Conservation (phyloP, 179 eudicot species). For the Sideroxylon spinosum region DNA sequence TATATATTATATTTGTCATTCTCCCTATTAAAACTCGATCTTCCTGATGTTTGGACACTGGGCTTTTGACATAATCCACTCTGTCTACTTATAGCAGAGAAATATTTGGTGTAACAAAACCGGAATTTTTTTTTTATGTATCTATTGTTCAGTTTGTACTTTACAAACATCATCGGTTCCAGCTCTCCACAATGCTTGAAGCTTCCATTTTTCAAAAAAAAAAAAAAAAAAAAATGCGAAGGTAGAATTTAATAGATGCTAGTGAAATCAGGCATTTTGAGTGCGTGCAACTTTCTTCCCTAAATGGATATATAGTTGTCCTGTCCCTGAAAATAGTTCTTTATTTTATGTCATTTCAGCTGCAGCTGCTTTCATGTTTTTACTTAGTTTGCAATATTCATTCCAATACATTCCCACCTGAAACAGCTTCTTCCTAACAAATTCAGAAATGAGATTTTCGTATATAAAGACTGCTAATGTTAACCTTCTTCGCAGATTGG, state of each 20-base stretch:
- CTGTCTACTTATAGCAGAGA: not conserved
- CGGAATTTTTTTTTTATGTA: too few species aligned
- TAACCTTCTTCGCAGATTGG: slow-evolving; percentile 50
- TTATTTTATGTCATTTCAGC: not conserved
- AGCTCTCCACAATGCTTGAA: not conserved
- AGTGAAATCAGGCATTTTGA: not conserved
- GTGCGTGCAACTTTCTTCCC: not conserved
- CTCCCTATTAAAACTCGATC: not conserved
- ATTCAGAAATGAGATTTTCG: not conserved
- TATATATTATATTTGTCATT: not conserved
- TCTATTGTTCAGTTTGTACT: not conserved
- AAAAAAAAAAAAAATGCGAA: too few species aligned
- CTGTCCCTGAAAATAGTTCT: not conserved
- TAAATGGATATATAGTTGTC: not conserved
- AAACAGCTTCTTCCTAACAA: not conserved
- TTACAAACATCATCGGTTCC: not conserved
- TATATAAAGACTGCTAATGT: not conserved
- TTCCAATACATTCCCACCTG: not conserved
- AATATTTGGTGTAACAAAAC: not conserved
- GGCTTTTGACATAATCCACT: not conserved
- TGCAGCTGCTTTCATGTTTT: not conserved
- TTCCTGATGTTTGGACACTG: not conserved
- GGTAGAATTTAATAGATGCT: not conserved
- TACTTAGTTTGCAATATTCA: not conserved
- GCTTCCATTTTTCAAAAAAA: not conserved